A percentile compares a stretch with the other conserved stretches of the same genome.
Evolutionary conservation across 1,284 basidiomycete species (phyloP).

Genomic region (Tylopilus sp.): DNA sequence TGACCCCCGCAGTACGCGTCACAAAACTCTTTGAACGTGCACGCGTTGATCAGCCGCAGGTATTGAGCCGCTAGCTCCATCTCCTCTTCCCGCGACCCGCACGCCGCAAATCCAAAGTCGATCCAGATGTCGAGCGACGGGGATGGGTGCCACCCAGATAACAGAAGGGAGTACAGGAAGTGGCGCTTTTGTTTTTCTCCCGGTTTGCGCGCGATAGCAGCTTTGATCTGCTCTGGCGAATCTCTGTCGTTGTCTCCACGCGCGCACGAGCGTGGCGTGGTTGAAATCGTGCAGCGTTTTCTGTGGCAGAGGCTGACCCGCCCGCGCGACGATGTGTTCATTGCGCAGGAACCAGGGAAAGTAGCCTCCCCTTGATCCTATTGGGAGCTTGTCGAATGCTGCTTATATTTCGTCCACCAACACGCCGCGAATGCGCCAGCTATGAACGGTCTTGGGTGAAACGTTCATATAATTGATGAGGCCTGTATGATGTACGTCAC

Average conservation of each 20-base stretch:
- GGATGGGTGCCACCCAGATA: constrained; percentile 1
- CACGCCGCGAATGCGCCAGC: constrained; percentile 2
- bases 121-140: constrained; percentile 1
- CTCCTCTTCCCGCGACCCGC: constrained; percentile 1
- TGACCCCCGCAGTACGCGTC: background rate
- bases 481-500: background rate
- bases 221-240: background rate
- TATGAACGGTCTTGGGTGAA: constrained; percentile 2
- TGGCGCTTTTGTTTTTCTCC: background rate
- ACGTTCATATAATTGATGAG: background rate
- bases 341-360: constrained; percentile 5
- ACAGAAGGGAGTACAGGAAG: background rate
- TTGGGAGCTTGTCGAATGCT: background rate
- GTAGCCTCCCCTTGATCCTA: background rate
- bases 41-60: background rate
- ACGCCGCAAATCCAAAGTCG: constrained; percentile 5
- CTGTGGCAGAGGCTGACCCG: background rate
- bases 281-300: background rate
- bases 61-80: background rate
- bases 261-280: background rate
- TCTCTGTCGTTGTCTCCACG: constrained; percentile 4
- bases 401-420: constrained; percentile 4
- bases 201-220: background rate
- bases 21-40: constrained; percentile 6
- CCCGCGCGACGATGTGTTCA: constrained; percentile 2